Percentiles rank a stretch among this genome's conserved stretches.
phyloP scores from a whole-genome alignment of 352 stramenopile species.

The Phytophthora boehmeriae region DNA sequence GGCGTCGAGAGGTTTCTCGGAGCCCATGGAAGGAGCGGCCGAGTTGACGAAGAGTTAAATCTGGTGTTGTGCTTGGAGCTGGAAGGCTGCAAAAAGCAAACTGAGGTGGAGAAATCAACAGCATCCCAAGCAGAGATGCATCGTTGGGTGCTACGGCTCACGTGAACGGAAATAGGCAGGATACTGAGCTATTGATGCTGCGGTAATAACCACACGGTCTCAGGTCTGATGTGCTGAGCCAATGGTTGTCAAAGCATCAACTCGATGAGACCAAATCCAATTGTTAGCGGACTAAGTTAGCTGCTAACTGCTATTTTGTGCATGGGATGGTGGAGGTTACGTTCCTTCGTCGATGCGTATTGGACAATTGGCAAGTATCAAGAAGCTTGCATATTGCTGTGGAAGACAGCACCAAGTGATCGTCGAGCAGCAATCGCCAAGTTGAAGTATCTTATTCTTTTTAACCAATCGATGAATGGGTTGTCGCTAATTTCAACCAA shows the following conservation, averaged over 20 bases:
- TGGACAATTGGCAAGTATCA: constrained; percentile 2
- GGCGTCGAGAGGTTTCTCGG: constrained; percentile 46
- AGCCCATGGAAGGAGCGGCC: constrained; percentile 19
- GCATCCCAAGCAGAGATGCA: background rate
- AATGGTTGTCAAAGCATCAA: background rate
- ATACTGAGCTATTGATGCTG: background rate
- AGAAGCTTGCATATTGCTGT: no score
- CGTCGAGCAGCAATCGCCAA: no score
- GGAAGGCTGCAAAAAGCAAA: constrained; percentile 27
- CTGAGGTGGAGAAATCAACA: constrained; percentile 7
- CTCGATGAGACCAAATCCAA: background rate
- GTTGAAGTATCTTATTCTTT: no score
- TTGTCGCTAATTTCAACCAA: background rate
- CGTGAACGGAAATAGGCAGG: constrained; percentile 12
- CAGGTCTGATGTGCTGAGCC: background rate
- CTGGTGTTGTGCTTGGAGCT: constrained; percentile 21
- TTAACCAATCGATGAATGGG: no score
- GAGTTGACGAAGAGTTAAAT: background rate
- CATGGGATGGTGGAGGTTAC: background rate
- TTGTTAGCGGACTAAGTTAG: background rate
- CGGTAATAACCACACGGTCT: constrained; percentile 5
- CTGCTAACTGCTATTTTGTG: constrained; percentile 5
- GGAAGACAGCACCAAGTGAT: no score
- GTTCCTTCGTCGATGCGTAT: constrained; percentile 6
- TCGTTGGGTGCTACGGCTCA: background rate